These are phyloP conservation scores for Trichoderma virens DNA, from an alignment of 495 filamentous ascomycete genomes.

Conservation along the genomic window DNA sequence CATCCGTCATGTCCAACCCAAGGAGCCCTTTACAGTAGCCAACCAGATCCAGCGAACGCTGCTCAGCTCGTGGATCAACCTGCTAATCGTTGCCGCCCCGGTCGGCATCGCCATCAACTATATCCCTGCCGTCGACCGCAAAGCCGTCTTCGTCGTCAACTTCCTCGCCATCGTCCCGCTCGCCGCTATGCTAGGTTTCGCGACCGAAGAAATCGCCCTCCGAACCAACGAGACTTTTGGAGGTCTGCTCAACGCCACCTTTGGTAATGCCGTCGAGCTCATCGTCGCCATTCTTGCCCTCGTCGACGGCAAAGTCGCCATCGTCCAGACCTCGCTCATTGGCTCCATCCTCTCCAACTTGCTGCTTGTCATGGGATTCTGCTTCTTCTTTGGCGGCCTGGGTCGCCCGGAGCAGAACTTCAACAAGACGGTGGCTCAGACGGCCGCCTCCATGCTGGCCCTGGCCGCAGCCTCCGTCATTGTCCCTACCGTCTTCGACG, in stretches of 20 bases:
- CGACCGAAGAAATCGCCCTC: constrained; percentile 80
- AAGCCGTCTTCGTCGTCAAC: constrained; percentile 74
- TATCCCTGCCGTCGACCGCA: constrained; percentile 35
- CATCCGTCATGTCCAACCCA: constrained; percentile 36
- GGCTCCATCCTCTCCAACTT: constrained; percentile 89
- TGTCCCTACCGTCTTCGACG: constrained; percentile 78
- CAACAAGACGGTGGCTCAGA: constrained; percentile 91
- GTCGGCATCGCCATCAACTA: constrained; percentile 68
- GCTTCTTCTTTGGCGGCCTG: constrained; percentile 83
- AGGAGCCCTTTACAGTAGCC: constrained; percentile 51
- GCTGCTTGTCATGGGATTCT: constrained; percentile 87
- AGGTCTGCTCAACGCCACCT: constrained; percentile 79
- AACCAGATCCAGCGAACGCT: constrained; percentile 65
- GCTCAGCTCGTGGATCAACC: constrained; percentile 76
- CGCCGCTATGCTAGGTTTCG: constrained; percentile 83
- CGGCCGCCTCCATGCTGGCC: constrained; percentile 73
- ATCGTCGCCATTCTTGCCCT: constrained; percentile 86
- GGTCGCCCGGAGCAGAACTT: constrained; percentile 78
- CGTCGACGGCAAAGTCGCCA: constrained; percentile 61
- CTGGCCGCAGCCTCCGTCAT: constrained; percentile 74
- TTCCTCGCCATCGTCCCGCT: constrained; percentile 86
- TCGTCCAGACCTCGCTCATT: constrained; percentile 88
- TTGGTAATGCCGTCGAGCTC: constrained; percentile 87
- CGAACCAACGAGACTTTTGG: constrained; percentile 81
- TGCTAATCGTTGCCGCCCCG: constrained; percentile 71